A percentile compares a stretch with the other conserved stretches of the same genome.
phyloP scores from a whole-genome alignment of 2,329 filamentous ascomycete genomes.

The Ambrosiella xylebori region DNA sequence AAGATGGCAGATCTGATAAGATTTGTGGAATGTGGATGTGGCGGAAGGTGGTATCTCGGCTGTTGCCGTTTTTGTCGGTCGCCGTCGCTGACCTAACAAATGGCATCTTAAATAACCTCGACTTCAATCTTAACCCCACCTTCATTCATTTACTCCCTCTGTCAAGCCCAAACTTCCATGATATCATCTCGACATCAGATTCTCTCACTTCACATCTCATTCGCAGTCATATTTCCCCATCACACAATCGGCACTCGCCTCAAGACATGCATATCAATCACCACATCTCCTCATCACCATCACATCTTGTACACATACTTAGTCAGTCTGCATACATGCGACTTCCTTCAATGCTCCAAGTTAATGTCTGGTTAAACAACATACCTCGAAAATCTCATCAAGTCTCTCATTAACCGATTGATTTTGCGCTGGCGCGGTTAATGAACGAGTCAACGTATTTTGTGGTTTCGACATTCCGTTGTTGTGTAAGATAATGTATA shows the following conservation, averaged over 20 bases:
- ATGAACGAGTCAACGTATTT: background rate
- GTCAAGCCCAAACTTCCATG: background rate
- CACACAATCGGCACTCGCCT: no score
- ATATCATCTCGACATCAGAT: background rate
- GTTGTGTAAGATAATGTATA: background rate
- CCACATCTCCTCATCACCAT: no score
- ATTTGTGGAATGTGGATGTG: background rate
- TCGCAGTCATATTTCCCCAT: no score
- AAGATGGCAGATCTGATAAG: background rate
- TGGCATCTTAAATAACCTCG: background rate
- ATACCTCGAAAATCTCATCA: slow-evolving; percentile 10
- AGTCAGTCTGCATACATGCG: no score
- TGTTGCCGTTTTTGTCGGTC: background rate
- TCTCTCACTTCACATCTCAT: background rate
- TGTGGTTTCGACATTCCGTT: background rate
- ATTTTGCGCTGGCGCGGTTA: background rate
- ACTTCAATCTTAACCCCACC: background rate
- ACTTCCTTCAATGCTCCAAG: background rate
- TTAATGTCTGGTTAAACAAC: background rate
- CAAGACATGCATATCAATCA: no score
- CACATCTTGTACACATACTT: no score
- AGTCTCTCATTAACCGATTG: slow-evolving; percentile 6
- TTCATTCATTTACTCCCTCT: background rate
- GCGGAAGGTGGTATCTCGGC: background rate
- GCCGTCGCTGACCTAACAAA: background rate